Evolutionary conservation across 106 monocot genomes (phyloP).

Genomic region (Dendrobium nobile): DNA sequence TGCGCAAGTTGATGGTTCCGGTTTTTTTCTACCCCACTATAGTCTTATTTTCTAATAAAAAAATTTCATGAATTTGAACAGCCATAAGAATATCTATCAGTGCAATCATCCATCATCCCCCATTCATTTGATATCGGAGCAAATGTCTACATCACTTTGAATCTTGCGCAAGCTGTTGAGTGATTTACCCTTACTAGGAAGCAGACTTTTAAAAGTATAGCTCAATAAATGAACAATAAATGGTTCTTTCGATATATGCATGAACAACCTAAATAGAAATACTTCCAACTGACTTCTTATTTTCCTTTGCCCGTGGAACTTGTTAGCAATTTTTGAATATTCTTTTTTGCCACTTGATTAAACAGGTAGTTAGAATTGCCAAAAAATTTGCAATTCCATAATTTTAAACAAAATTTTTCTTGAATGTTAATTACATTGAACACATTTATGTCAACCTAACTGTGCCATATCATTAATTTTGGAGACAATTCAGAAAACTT

Average conservation of each 20-base stretch:
- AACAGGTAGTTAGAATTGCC: not conserved
- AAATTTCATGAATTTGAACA: too few relatives aligned
- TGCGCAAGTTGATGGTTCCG: too few relatives aligned
- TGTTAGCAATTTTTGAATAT: not conserved
- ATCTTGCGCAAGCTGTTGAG: not conserved
- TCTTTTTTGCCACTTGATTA: not conserved
- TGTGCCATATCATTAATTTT: not conserved
- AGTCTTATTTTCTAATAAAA: too few relatives aligned
- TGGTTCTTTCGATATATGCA: not conserved
- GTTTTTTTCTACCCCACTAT: too few relatives aligned
- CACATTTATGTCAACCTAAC: not conserved
- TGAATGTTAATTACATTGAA: not conserved
- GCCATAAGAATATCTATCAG: too few relatives aligned
- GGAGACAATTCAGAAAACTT: not conserved
- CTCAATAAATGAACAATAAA: not conserved
- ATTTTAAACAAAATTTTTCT: not conserved
- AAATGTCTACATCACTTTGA: too few relatives aligned
- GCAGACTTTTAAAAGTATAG: not conserved
- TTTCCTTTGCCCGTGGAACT: not conserved
- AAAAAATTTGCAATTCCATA: not conserved
- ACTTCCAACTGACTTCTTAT: not conserved
- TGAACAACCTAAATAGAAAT: not conserved
- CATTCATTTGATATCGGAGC: too few relatives aligned
- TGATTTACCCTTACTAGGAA: not conserved
- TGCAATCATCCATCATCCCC: too few relatives aligned